Conservation (phyloP, 2,329 filamentous ascomycete genomes). For the Fusarium ambrosium region DNA sequence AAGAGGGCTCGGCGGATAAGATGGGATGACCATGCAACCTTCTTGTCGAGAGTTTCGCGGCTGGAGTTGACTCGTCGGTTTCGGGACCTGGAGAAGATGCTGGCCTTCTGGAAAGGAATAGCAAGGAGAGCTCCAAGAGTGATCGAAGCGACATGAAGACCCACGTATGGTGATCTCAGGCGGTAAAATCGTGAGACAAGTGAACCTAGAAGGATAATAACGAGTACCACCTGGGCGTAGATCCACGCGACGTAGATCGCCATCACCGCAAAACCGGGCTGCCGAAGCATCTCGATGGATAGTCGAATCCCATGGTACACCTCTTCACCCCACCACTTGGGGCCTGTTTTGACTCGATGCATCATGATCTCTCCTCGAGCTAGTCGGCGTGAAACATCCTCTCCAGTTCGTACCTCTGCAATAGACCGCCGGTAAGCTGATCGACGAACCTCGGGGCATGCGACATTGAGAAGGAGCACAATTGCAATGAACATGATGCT, state of each 20-base stretch:
- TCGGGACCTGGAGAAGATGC: conserved; percentile 75
- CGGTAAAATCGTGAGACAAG: conserved; percentile 78
- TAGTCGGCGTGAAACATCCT: conserved; percentile 68
- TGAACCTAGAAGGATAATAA: conserved; percentile 79
- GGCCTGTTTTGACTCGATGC: conserved; percentile 78
- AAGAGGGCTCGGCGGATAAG: conserved; percentile 77
- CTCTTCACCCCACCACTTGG: conserved; percentile 83
- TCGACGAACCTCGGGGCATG: conserved; percentile 79
- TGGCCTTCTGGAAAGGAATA: conserved; percentile 80
- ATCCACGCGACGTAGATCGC: conserved; percentile 83
- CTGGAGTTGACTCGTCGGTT: conserved; percentile 71
- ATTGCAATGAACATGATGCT: conserved; percentile 75
- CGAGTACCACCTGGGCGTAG: conserved; percentile 80
- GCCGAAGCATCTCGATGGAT: conserved; percentile 77
- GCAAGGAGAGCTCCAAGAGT: conserved; percentile 78
- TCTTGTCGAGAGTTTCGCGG: conserved; percentile 75
- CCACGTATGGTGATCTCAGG: conserved; percentile 74
- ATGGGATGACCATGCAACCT: conserved; percentile 79
- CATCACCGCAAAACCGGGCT: conserved; percentile 80
- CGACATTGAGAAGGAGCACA: conserved; percentile 77
- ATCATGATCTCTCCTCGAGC: conserved; percentile 82
- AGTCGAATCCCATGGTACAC: conserved; percentile 78
- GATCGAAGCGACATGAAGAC: conserved; percentile 74
- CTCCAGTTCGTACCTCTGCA: conserved; percentile 70
- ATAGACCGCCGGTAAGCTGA: conserved; percentile 78